Evolutionary conservation across 768 basidiomycete species (phyloP), one percentile per base, ranked within the genome.

Genomic region (Phylloporus arenicola): DNA sequence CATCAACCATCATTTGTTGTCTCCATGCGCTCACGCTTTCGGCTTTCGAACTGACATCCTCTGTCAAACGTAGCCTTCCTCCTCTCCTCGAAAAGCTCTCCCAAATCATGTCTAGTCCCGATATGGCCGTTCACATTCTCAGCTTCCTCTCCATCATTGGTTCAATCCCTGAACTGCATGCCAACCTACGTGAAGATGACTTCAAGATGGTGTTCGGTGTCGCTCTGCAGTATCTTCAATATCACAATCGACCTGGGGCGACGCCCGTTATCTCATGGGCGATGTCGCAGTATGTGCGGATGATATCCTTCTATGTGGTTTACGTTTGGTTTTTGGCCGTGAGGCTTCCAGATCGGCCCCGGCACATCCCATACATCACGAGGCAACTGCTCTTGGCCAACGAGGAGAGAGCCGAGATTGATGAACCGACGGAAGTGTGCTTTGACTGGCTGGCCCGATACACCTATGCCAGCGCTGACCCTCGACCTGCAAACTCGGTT

Each of bases 371-470:
- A 25, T 92, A 86, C 69, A 92, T 99, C 64, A 86, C 87, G 1
- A 78, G 87, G 9, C 88, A 92, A 57, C 78, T 99, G 1, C 73
- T 94, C 9, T 74, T 92, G 22, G 92, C 92, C 13, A 92, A 92
- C 68, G 86, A 88, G 52, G 84, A 80, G 13, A 80, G 79, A 47
- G 70, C 72, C 2, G 76, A 80, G 35, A 73, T 94, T 6, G 96
- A 98, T 65, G 91, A 89, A 52, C 84, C 86, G 24, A 90, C 93
- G 0, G 92, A 97, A 63, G 95, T 98, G 31, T 95, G 92, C 68
- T 94, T 98, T 62, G 96, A 99, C 65, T 98, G 94, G 92, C 76
- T 99, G 16, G 87, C 92, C 10, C 78, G 96, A 16, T 96, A 96
- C 64, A 87, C 95, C 0, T 97, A 94, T 60, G 92, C 86, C 13